Percentiles rank a stretch among this genome's conserved stretches.
Evolutionary conservation across 169 alveolate genomes (phyloP).

Genomic region (Condylostoma magnum): DNA sequence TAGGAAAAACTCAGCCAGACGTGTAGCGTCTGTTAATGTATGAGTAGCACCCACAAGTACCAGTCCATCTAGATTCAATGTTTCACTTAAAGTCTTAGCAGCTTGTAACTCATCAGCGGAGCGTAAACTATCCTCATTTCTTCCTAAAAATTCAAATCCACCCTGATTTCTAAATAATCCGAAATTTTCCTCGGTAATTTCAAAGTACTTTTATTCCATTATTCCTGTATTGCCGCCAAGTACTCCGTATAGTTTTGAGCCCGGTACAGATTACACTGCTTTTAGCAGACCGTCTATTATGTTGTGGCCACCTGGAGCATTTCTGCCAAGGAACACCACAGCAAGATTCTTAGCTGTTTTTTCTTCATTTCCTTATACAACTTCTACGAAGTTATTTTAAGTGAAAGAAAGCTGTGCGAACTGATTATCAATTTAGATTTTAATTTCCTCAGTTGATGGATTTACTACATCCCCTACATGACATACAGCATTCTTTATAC

Average conservation of each 20-base stretch:
- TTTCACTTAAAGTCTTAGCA: slow-evolving; percentile 55
- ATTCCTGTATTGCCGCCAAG: slow-evolving; percentile 82
- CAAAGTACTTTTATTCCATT: slow-evolving; percentile 64
- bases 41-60: slow-evolving; percentile 96
- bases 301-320: slow-evolving; percentile 97
- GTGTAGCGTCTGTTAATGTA: slow-evolving; percentile 93
- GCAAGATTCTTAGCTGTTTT: slow-evolving; percentile 53
- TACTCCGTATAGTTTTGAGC: slow-evolving; percentile 83
- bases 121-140: slow-evolving; percentile 62
- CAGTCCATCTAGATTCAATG: slow-evolving; percentile 89
- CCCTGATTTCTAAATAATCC: slow-evolving; percentile 93
- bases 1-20: slow-evolving; percentile 88
- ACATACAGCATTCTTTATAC: not conserved
- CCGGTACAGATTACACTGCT: slow-evolving; percentile 75
- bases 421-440: slow-evolving; percentile 2
- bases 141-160: slow-evolving; percentile 93
- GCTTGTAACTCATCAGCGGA: slow-evolving; percentile 65
- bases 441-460: slow-evolving; percentile 9
- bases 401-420: not conserved
- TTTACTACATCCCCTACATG: not conserved
- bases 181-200: slow-evolving; percentile 85
- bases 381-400: slow-evolving; percentile 5
- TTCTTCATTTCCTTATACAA: not conserved
- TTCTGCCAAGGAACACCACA: slow-evolving; percentile 92
- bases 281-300: slow-evolving; percentile 93